Base-by-base conservation (phyloP, 805 yeast genomes). In the Zygosaccharomyces rouxii region DNA sequence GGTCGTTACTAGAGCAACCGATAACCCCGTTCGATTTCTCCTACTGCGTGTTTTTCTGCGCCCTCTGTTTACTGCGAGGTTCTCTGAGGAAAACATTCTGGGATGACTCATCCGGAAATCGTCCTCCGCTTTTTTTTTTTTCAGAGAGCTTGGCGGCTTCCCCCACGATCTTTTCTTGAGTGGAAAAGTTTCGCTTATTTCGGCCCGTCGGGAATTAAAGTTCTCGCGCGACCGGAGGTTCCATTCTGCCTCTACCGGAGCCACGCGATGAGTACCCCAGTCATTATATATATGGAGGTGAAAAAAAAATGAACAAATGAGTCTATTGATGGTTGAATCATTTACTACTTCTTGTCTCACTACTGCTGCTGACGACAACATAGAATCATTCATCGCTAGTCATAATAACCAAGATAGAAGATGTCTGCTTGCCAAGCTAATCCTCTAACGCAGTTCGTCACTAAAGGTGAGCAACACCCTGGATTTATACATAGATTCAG, bases 381-480 rank as follows among this genome's bases (percentile, higher is more conserved):
- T n/a, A 4, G 5, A 5, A 11, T 10, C 11, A 10, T 28, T 3
- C 10, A 11, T 28, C n/a, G 30, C n/a, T 28, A 13, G n/a, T 13
- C 5, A 28, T 13, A 13, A 28, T 10, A 28, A 28, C 13, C 5
- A 10, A 13, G 11, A 7, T 16, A 19, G 25, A 30, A 21, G 22
- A 41, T 41, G 44, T 29, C 44, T 11, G 35, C 43, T 28, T 60
- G 64, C 43, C 60, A 52, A 26, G 50, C 46, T 5, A 55, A 59
- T 45, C 61, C 64, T 5, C 46, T 60, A 41, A 49, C 55, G 16
- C 55, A 54, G 50, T 48, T 58, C 31, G 50, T 48, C 44, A 28
- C 33, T 21, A 54, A 55, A 28, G 49, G 49, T 21, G 55, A 53
- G 28, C 47, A 48, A 37, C 44, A 42, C 18, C 49, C 38, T 5